Evolutionary conservation across 2,329 filamentous ascomycete genomes (phyloP), one percentile per base, ranked within the genome.

Genomic region (Aspergillus tamarii): DNA sequence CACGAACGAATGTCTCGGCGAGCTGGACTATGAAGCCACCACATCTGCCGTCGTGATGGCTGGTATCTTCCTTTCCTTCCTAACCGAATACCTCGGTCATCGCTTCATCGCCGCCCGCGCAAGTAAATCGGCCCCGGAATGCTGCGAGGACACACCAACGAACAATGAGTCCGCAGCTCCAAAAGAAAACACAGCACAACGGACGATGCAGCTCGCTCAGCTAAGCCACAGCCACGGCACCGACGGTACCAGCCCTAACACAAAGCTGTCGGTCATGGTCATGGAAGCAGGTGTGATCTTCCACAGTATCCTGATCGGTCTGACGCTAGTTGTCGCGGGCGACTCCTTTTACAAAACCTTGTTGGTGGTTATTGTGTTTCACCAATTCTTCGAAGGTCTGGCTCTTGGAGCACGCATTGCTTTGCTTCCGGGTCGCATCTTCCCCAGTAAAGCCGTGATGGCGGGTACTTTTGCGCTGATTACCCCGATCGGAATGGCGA

Each of bases 401-500:
- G 91, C 91, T 0, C 86, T 93, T 0, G 90, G 91, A 21, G 87
- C 87, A 10, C 86, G 89, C 16, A 92, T 93, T 66, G 88, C 89
- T 10, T 83, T 84, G 0, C 81, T 92, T 4, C 67, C 73, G 5
- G 71, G 72, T 6, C 67, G 69, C 2, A 65, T 71, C 7, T 72
- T 76, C 55, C 69, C 65, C n/a, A 69, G 59, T 45, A 79, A 92
- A 73, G 77, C 88, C 3, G 65, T 87, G 14, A 87, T 94, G 79
- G 90, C 85, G 0, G 68, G 76, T 1, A 82, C 84, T 0, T 94
- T 93, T 70, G 85, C 89, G 0, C 79, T 93, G 30, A 87, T 92
- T 60, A 94, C 91, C 0, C 91, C 91, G 0, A 80, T 92, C 34
- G 91, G 91, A 12, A 94, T 94, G 91, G 90, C 88, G 0, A 93